Base-by-base conservation (phyloP, 2,329 filamentous ascomycete genomes). In the Monilinia polystroma region DNA sequence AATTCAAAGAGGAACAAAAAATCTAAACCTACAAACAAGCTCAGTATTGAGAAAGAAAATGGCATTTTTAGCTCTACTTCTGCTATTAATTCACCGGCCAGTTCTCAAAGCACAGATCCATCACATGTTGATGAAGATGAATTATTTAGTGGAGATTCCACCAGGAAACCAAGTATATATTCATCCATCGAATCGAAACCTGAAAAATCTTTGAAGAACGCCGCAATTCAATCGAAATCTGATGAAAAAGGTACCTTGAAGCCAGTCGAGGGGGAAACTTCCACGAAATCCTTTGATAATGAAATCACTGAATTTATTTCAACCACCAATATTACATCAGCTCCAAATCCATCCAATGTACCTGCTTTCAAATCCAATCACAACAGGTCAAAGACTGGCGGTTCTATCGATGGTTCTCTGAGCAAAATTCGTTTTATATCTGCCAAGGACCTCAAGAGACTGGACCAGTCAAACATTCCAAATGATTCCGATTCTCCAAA, bases 161-260 rank as follows among this genome's bases (percentile, higher is more conserved):
- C 64, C 62, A 64, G 68, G 16, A 69, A 70, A n/a, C 62, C 41
- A 41, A 72, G 67, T 64, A 2, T 69, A 16, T 5, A 14, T 7
- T 49, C 53, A 14, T 64, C 38, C 2, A 56, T 35, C 7, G 45
- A 60, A 6, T 57, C 54, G 14, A 14, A 63, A 52, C 23, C 41
- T 38, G 43, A 32, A 16, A 10, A 55, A 23, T 18, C 16, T 4
- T 26, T 43, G 18, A 53, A 35, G 38, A 38, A 32, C 5, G 7
- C 20, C 23, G 26, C 12, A 41, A 23, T 20, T 10, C 29, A 38
- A 26, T 41, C 64, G 32, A n/a, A 63, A 3, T 16, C 23, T 32
- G 23, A n/a, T n/a, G 32, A 41, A 3, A 20, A 41, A 7, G 20
- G 32, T 51, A 8, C 3, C 49, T n/a, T 16, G 20, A 57, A 58